Base-by-base conservation (phyloP, 116 monocot species). In the Iris pallida region DNA sequence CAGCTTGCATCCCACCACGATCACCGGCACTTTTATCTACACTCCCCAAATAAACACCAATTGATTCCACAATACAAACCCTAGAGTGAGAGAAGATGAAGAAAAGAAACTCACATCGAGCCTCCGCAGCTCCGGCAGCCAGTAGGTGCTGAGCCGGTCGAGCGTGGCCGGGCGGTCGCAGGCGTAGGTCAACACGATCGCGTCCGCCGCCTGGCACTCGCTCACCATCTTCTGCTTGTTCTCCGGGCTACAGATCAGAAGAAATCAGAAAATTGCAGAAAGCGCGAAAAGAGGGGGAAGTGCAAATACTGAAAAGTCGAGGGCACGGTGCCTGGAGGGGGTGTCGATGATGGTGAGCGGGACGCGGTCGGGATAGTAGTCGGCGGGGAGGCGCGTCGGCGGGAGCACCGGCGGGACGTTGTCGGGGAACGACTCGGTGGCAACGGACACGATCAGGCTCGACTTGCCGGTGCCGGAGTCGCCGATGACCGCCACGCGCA, bases 291-390 rank as follows among this genome's bases (percentile, higher is more conserved):
- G 11, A 51, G 1, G 49, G 49, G 13, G 49, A 9, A 13, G 49
- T 9, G 13, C 13, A 13, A 51, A 51, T 51, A 51, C 4, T 7
- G 12, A 66, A 30, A 30, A 30, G 30, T 7, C 16, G 57, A 79
- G 40, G 11, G n/a, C 63, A 8, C 9, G 9, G 5, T 4, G 13
- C 97, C 84, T 83, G 11, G 97, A 75, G 12, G 97, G 85, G 42
- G 92, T 97, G 68, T 97, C 97, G 68, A 97, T 83, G 78, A 97
- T 92, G 69, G 89, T 97, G 79, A 97, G 75, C 43, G 97, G 97
- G 14, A 97, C 92, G 59, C 92, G 85, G 70, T 97, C 97, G 11
- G 92, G 97, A 65, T 81, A 97, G 78, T 83, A 92, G 61, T 97
- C 97, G 20, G 82, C 79, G 54, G 97, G 90, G 70, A 92, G 87